Evolutionary conservation across 106 monocot genomes (phyloP).

Genomic region (Dendrobium chrysotoxum): DNA sequence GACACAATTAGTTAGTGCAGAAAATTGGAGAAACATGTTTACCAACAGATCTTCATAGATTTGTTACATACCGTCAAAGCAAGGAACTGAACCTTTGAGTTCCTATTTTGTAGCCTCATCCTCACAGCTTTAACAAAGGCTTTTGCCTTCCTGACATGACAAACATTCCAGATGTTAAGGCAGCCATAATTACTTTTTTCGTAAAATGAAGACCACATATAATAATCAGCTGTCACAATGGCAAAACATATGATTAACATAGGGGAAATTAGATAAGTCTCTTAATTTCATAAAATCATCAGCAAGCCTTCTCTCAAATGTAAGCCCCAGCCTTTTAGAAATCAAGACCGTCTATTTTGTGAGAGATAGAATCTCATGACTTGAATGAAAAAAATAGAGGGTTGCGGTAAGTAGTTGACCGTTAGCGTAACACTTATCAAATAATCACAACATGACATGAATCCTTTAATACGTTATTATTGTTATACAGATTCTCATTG

Average conservation of each 20-base stretch:
- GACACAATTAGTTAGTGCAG: not conserved
- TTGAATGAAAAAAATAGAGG: too few relatives aligned
- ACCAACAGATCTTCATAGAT: not conserved
- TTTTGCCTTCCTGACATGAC: slow-evolving; percentile 57
- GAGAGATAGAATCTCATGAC: too few relatives aligned
- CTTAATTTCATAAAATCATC: not conserved
- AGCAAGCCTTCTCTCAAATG: too few relatives aligned
- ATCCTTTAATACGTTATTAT: too few relatives aligned
- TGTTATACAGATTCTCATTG: too few relatives aligned
- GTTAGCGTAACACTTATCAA: too few relatives aligned
- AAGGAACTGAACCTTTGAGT: slow-evolving; percentile 52
- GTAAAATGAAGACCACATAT: not conserved
- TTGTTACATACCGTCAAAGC: slow-evolving; percentile 49
- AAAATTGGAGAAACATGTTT: not conserved
- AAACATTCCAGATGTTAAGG: not conserved
- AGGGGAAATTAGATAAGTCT: not conserved
- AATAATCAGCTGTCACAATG: slow-evolving; percentile 7
- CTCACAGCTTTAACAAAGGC: slow-evolving; percentile 56
- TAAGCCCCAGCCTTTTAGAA: too few relatives aligned
- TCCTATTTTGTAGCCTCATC: slow-evolving; percentile 47
- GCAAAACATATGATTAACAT: not conserved
- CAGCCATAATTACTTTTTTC: not conserved
- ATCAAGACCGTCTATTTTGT: too few relatives aligned
- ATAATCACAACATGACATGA: too few relatives aligned
- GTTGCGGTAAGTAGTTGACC: too few relatives aligned